Evolutionary conservation across 495 filamentous ascomycete species (phyloP).

Genomic region (Penicillium malachiteum): DNA sequence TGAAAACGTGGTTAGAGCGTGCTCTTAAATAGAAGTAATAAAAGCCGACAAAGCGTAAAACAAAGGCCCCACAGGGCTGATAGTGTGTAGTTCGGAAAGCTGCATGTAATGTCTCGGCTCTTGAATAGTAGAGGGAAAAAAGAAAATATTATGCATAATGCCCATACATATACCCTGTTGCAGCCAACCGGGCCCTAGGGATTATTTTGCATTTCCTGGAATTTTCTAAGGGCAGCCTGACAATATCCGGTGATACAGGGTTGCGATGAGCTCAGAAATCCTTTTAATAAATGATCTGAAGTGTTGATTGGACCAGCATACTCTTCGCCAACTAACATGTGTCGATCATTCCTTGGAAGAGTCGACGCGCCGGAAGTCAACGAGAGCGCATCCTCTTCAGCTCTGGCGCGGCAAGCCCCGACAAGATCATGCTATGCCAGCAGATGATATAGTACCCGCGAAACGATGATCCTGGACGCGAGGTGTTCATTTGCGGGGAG

Average conservation of each 20-base stretch:
- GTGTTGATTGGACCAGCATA: constrained; percentile 10
- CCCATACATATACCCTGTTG: background rate
- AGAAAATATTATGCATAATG: background rate
- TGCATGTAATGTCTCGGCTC: background rate
- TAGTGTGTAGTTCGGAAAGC: background rate
- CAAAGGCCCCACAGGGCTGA: background rate
- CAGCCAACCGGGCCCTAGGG: background rate
- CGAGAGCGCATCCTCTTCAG: background rate
- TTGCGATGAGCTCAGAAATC: constrained; percentile 12
- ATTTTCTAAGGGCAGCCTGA: constrained; percentile 21
- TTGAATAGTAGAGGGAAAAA: background rate
- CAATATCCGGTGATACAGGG: constrained; percentile 23
- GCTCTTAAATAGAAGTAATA: no score
- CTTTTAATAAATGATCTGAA: background rate
- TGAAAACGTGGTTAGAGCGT: background rate
- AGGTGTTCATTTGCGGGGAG: constrained; percentile 5
- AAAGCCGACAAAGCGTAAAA: background rate
- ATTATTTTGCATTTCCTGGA: background rate
- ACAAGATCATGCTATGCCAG: constrained; percentile 21
- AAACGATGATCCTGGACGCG: constrained; percentile 8
- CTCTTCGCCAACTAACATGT: background rate
- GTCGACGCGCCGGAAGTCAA: constrained; percentile 6
- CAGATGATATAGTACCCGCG: constrained; percentile 20
- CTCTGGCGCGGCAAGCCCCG: constrained; percentile 4
- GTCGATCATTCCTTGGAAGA: constrained; percentile 19